Conservation (phyloP, 2,329 filamentous ascomycete species). For the Diaporthe citriasiana region DNA sequence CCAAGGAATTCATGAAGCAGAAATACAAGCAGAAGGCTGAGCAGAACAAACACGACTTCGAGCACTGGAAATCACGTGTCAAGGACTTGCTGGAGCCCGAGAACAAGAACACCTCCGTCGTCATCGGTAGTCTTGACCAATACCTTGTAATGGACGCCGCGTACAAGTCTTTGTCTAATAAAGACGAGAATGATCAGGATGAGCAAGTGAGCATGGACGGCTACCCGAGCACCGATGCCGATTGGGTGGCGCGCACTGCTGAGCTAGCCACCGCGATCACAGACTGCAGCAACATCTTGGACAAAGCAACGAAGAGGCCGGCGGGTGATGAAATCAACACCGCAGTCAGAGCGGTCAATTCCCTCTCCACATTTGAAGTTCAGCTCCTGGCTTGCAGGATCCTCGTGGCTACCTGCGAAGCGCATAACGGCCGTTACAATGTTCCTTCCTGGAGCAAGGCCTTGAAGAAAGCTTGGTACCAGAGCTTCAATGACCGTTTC, state of each 20-base stretch:
- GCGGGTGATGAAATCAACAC: neutral
- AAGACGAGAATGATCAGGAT: neutral
- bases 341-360: neutral
- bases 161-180: neutral
- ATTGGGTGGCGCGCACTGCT: neutral
- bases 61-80: neutral
- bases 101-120: neutral
- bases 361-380: neutral
- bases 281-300: neutral
- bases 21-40: neutral
- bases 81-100: neutral
- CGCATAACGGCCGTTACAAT: neutral
- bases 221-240: neutral
- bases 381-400: neutral
- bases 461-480: neutral
- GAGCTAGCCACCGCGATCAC: neutral
- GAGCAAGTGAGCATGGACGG: neutral
- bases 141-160: neutral
- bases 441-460: neutral
- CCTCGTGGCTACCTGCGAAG: neutral
- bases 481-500: neutral
- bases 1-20: neutral
- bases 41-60: neutral
- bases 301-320: neutral
- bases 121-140: neutral